Base-by-base conservation (phyloP, 345 rosid species). In the Brassica juncea region DNA sequence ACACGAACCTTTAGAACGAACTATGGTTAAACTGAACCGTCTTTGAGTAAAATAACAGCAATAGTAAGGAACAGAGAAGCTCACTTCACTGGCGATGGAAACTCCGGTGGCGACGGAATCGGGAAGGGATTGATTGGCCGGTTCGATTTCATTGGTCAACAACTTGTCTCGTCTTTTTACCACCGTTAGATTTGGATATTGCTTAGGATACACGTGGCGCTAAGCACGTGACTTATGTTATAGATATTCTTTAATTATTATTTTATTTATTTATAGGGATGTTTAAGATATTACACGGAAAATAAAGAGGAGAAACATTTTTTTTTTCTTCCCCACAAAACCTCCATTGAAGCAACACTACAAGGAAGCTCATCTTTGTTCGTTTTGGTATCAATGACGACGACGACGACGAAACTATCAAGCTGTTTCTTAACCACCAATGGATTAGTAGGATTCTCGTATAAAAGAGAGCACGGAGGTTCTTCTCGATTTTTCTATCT, bases 321-420 rank as follows among this genome's bases (percentile, higher is more conserved):
- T 31, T 0, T 25, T 37, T 64, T 74, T 37, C 6, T 32, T 32
- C 6, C 0, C 2, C 3, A 0, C 27, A 69, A 60, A 75, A 44
- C 79, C 79, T 79, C 71, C 73, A 66, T 82, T 74, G 74, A 74
- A 79, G 82, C 80, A 47, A 32, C 64, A 63, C 4, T 55, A 84
- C 25, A 23, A 23, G 25, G 25, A 23, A 23, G 25, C 8, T 49
- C 57, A 76, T 19, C 63, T 70, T 27, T 66, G 57, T 28, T 66
- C 70, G 34, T 71, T 42, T 63, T 14, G 15, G 16, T 12, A 60
- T 71, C 65, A 69, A 87, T 89, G 96, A 84, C 89, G 64, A 80
- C 87, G 77, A 88, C 89, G 97, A 83, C 91, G 64, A 80, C 87
- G 77, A 86, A 86, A 87, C 84, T 89, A 55, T 85, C 97, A 3